Base-by-base conservation (phyloP, 768 basidiomycete genomes). In the Tylopilus sp. region DNA sequence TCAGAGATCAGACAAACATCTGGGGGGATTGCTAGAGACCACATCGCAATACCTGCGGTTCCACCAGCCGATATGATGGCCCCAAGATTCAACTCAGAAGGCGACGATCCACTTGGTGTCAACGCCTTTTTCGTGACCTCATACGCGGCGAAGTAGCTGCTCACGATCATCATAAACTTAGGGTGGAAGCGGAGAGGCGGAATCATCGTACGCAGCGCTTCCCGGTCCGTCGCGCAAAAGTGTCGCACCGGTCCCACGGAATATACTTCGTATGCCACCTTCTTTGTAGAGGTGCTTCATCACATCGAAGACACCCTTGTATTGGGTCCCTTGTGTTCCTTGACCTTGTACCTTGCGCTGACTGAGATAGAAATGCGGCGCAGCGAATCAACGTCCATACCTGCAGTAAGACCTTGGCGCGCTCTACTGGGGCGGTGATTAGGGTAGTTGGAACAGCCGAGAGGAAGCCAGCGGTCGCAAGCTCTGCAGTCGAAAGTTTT, bases 41-140 rank as follows among this genome's bases (percentile, higher is more conserved):
- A 99, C 97, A 99, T 98, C 33, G 94, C 94, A 6, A 98, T 82
- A 61, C 97, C 97, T 2, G 97, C 97, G 36, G 83, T 85, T 48
- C 95, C 97, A 59, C 97, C 97, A 47, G 96, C 93, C 50, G 94
- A 54, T 59, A 98, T 88, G 62, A 98, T 82, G 17, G 89, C 87
- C 29, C 89, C 79, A 25, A 99, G 77, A 62, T 92, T 89, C 52
- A 98, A 78, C 45, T 92, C 85, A 33, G 83, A 78, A 3, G 89
- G 79, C n/a, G 86, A 86, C 17, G 89, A 76, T 29, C 89, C 89
- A 36, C 79, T 81, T 8, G 93, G 91, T 13, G 88, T 92, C 56
- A 99, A 72, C 2, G 80, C 73, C 66, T 88, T 89, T 74, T 99
- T 99, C 36, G 90, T 85, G 29, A 93, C 80, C 72, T 99, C 97